Evolutionary conservation across 768 basidiomycete species (phyloP).

Genomic region (Leccinum ochraceum): DNA sequence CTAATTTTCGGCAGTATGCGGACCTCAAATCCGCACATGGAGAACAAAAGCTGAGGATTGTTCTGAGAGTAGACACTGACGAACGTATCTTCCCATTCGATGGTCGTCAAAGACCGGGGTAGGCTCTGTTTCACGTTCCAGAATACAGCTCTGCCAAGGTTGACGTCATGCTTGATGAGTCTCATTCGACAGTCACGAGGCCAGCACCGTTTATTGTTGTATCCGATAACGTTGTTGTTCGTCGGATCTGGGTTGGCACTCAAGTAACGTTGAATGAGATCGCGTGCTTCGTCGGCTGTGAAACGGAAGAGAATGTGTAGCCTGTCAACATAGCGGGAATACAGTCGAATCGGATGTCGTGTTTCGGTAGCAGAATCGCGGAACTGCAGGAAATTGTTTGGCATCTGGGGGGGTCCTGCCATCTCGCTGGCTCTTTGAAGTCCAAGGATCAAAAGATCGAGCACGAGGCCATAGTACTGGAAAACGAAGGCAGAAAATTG

Average conservation of each 20-base stretch:
- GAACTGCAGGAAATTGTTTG: constrained; percentile 98
- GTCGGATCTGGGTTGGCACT: constrained; percentile 98
- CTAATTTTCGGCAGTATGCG: constrained; percentile 96
- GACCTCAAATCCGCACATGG: constrained; percentile 99
- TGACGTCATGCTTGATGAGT: constrained; percentile 99
- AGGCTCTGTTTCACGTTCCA: constrained; percentile 99
- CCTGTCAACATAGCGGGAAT: constrained; percentile 94
- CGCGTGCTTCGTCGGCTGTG: constrained; percentile 94
- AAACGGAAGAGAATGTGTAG: constrained; percentile 98
- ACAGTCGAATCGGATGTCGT: constrained; percentile 95
- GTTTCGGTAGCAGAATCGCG: constrained; percentile 95
- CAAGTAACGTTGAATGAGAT: constrained; percentile 97
- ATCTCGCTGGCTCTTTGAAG: constrained; percentile 97
- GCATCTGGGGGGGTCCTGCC: constrained; percentile 97
- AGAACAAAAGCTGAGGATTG: constrained; percentile 96
- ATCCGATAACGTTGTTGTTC: constrained; percentile 98
- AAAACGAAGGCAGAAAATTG: constrained; percentile 99
- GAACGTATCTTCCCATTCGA: constrained; percentile 99
- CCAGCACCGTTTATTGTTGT: constrained; percentile 99
- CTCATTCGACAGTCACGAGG: constrained; percentile 99
- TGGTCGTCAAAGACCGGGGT: constrained; percentile 93
- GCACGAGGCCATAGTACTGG: constrained; percentile 96
- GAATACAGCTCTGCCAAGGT: constrained; percentile 95
- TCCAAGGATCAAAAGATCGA: constrained; percentile 94
- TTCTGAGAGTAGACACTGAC: constrained; percentile 97